Evolutionary conservation across 129 eudicot genomes (phyloP), one percentile per base, ranked within the genome.

Genomic region (Helichrysum umbraculigerum): DNA sequence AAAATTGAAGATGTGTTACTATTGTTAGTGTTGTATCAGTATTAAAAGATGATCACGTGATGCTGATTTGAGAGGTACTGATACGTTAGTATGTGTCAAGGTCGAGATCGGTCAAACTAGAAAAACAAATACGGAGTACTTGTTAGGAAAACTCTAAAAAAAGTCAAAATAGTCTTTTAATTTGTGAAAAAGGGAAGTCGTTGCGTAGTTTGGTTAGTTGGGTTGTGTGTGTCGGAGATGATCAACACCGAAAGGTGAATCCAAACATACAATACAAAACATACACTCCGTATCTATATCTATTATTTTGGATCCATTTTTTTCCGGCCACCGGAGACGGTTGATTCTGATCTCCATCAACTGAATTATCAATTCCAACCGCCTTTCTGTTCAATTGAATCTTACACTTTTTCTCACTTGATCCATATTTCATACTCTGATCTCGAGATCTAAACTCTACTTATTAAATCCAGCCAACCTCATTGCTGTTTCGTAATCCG

Each of bases 391-490:
- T 44, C 52, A 79, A 72, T n/a, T 58, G 4, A n/a, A 8, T 2
- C 17, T 61, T n/a, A 25, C 19, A 37, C 4, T 35, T 66, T 68
- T n/a, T 35, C 12, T 16, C 81, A 58, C 63, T 78, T 70, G n/a
- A 6, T 67, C 35, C 59, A 69, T 10, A 56, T 5, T 32, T 62
- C 72, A 16, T 50, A 47, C 44, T 44, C 72, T 47, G 19, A 54
- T 15, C 58, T 54, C 34, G 10, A 79, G 83, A 79, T 72, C 83
- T 73, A 29, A 65, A 65, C 83, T 79, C 73, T 42, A 15, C 61
- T 69, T 9, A 58, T 3, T 32, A 4, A 42, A 59, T 63, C 32
- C 12, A 70, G 70, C 4, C 33, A 59, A 69, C 17, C 65, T 78
- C 71, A 78, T 78, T 70, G 71, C 82, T 47, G 34, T 32, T 32